These are phyloP conservation scores for Mortierella sp. DNA, from an alignment of 371 early-diverging fungal species.

Conservation along the genomic window DNA sequence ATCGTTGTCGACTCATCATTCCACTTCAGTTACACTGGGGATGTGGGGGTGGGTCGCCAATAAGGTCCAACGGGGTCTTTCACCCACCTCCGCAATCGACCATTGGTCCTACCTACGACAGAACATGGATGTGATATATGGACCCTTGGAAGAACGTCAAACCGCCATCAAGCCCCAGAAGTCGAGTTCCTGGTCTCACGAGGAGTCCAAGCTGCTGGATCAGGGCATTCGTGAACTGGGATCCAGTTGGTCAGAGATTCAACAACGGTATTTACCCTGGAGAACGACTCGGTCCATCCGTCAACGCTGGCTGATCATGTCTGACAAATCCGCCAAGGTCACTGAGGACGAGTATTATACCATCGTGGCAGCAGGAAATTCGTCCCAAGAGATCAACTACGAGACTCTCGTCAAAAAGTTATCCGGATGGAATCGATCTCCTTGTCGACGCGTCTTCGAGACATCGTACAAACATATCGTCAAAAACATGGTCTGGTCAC, in stretches of 20 bases:
- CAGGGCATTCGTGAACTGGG: conserved; percentile 32
- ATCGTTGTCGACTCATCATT: no score
- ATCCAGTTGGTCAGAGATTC: conserved; percentile 23
- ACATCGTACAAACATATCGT: conserved; percentile 32
- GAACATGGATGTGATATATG: conserved; percentile 30
- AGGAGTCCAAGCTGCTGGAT: conserved; percentile 33
- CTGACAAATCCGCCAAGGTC: conserved; percentile 22
- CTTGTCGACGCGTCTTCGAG: conserved; percentile 44
- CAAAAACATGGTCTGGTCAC: conserved; percentile 22
- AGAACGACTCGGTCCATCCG: conserved; percentile 23
- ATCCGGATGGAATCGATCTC: conserved; percentile 36
- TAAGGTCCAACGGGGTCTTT: conserved; percentile 23
- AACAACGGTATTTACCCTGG: conserved; percentile 30
- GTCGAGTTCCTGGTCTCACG: conserved; percentile 29
- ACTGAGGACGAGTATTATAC: conserved; percentile 39
- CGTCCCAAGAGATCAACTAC: conserved; percentile 16
- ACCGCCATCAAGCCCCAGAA: conserved; percentile 8
- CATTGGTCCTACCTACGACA: conserved; percentile 27
- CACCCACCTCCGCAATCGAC: conserved; percentile 15
- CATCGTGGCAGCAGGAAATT: conserved; percentile 21
- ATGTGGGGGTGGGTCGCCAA: conserved; percentile 31
- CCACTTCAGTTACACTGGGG: neutral
- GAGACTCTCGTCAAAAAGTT: conserved; percentile 5
- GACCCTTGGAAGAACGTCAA: conserved; percentile 15
- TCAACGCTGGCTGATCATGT: conserved; percentile 35